Evolutionary conservation across 2,329 filamentous ascomycete genomes (phyloP).

Genomic region (Aureobasidium subglaciale): DNA sequence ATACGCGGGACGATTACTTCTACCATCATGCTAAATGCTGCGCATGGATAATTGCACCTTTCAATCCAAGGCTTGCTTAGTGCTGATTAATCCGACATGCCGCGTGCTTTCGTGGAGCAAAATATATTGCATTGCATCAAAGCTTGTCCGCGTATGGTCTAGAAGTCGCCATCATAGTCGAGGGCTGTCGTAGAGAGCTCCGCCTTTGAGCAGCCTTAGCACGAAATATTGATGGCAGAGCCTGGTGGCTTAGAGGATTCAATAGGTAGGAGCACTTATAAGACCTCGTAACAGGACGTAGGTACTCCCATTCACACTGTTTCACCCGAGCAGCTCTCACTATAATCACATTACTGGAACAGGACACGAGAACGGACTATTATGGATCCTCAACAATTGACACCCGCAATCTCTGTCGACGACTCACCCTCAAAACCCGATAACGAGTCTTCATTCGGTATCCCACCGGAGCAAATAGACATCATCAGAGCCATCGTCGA

Average conservation of each 20-base stretch:
- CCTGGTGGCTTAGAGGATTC: conserved; percentile 9
- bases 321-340: too few relatives aligned
- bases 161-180: neutral
- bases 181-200: neutral
- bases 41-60: neutral
- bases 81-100: conserved; percentile 2
- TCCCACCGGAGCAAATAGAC: conserved; percentile 14
- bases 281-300: neutral
- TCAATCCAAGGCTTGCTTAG: conserved; percentile 4
- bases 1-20: neutral
- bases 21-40: neutral
- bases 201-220: neutral
- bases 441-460: neutral
- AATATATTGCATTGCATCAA: conserved; percentile 9
- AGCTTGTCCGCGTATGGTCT: neutral
- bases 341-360: too few relatives aligned
- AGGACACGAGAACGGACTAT: neutral
- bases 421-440: neutral
- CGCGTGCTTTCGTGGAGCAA: neutral
- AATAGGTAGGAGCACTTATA: neutral
- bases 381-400: conserved; percentile 8
- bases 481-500: conserved; percentile 17
- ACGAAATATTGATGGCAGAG: neutral
- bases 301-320: too few relatives aligned
- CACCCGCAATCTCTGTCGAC: neutral